Base-by-base conservation (phyloP, 192 early-diverging fungal species). In the Jimgerdemannia flammicorona region DNA sequence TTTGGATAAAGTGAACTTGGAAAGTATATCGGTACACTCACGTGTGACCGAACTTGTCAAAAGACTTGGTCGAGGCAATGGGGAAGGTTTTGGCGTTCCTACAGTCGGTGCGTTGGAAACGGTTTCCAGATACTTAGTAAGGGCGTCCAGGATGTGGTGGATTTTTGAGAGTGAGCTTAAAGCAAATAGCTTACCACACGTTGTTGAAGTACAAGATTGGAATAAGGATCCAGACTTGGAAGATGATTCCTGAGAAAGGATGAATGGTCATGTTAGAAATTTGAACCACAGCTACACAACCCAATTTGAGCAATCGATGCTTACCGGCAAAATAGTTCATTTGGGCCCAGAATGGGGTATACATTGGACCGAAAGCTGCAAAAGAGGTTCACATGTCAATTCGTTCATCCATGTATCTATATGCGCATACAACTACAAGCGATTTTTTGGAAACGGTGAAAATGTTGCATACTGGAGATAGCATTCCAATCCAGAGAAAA, bases 401-500 rank as follows among this genome's bases (percentile, higher is more conserved):
- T 29, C 29, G 29, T 29, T 29, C 29, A 29, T 29, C 29, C 29
- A 29, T 29, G 29, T 29, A 29, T 29, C 29, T 29, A 29, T 29
- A 29, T 29, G 29, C 29, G 29, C 29, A 29, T 29, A 29, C 29
- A 29, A 29, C 29, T 29, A 29, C 29, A 29, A 29, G 29, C 29
- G 29, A 29, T 29, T 29, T n/a, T 29, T 29, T 29, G 29, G 29
- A 29, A 29, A 29, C 29, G 29, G 1, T 29, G 29, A 29, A 29
- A 29, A 29, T 29, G 29, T 29, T 29, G 29, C 29, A 29, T 78
- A 44, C 80, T 77, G 80, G 88, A 91, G 54, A 93, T 84, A 44
- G 87, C 79, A 71, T 84, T 89, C 93, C 93, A 95, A 81, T 95
- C 94, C 11, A 95, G 74, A 4, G 89, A 85, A 49, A 95, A 89